phyloP scores from a whole-genome alignment of 2,329 filamentous ascomycete species.

The Allantophomopsis cytisporea region DNA sequence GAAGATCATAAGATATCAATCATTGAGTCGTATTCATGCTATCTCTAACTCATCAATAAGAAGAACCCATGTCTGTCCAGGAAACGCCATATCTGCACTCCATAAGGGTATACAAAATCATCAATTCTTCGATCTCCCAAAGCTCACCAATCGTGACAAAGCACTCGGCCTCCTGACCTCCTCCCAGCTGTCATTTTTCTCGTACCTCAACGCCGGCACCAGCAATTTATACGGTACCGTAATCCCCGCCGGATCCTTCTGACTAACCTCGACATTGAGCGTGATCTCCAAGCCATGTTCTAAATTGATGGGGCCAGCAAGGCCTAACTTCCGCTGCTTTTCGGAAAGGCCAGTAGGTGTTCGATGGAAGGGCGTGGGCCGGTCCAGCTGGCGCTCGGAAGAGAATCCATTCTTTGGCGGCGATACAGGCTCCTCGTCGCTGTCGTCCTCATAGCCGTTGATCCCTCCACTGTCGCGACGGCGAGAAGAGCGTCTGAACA shows the following conservation, averaged over 20 bases:
- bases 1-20: no score
- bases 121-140: no score
- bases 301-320: slow-evolving; percentile 54
- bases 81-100: no score
- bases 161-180: no score
- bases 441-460: slow-evolving; percentile 36
- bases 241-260: slow-evolving; percentile 73
- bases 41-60: no score
- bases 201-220: slow-evolving; percentile 61
- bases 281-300: slow-evolving; percentile 77
- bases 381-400: slow-evolving; percentile 1
- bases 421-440: slow-evolving; percentile 23
- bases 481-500: slow-evolving; percentile 29
- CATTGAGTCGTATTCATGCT: no score
- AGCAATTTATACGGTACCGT: slow-evolving; percentile 80
- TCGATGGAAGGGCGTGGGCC: slow-evolving; percentile 37
- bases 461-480: slow-evolving; percentile 36
- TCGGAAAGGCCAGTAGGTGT: slow-evolving; percentile 55
- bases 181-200: slow-evolving; percentile 5
- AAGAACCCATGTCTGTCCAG: no score
- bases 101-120: no score
- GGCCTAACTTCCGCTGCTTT: slow-evolving; percentile 42
- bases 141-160: no score
- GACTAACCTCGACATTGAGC: slow-evolving; percentile 79
- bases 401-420: slow-evolving; percentile 5